Conservation (phyloP, 768 basidiomycete genomes). For the Suillus placidus region DNA sequence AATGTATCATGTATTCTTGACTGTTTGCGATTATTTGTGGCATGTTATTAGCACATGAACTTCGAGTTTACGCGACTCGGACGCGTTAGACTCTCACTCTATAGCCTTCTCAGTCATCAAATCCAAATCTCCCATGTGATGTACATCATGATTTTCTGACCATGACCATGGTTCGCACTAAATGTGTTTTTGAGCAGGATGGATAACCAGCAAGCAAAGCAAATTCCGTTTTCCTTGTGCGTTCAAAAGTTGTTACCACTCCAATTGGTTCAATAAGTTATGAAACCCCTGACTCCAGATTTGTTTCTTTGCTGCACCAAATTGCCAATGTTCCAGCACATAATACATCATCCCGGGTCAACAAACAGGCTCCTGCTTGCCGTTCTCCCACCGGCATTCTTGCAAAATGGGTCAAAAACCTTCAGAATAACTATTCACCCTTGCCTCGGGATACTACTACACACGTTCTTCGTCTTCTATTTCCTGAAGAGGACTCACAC, state of each 20-base stretch:
- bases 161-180: not conserved
- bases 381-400: slow-evolving; percentile 46
- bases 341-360: slow-evolving; percentile 22
- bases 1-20: not conserved
- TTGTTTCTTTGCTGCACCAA: slow-evolving; percentile 52
- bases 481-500: slow-evolving; percentile 76
- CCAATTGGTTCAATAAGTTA: slow-evolving; percentile 4
- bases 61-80: not conserved
- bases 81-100: not conserved
- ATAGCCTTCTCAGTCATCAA: not conserved
- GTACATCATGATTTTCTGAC: not conserved
- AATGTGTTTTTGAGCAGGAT: not conserved
- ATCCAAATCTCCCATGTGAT: not conserved
- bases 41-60: not conserved
- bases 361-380: slow-evolving; percentile 5
- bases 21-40: not conserved
- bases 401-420: slow-evolving; percentile 44
- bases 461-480: slow-evolving; percentile 73
- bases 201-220: slow-evolving; percentile 9
- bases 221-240: slow-evolving; percentile 49
- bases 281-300: slow-evolving; percentile 35
- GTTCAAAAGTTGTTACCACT: slow-evolving; percentile 18
- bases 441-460: slow-evolving; percentile 57
- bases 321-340: slow-evolving; percentile 37
- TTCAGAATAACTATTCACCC: slow-evolving; percentile 47